These are phyloP conservation scores for Curvularia sp. DNA, from an alignment of 2,329 filamentous ascomycete species.

Conservation along the genomic window DNA sequence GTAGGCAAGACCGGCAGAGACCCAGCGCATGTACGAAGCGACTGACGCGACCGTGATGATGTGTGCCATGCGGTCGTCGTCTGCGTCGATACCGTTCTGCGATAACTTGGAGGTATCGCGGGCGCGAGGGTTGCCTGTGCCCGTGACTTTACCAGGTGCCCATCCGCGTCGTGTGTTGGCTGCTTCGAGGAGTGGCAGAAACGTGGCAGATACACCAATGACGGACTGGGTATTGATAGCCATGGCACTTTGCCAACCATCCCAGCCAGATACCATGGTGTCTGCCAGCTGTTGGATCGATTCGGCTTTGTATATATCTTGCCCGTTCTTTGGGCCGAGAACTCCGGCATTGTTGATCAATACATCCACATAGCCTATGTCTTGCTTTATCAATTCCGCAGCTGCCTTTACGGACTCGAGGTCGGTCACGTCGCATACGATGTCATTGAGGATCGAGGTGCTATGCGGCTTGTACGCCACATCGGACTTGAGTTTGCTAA, in stretches of 20 bases:
- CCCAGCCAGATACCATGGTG: slow-evolving; percentile 46
- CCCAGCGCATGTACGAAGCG: slow-evolving; percentile 50
- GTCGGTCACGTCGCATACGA: slow-evolving; percentile 55
- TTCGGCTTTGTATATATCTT: slow-evolving; percentile 52
- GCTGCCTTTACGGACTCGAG: slow-evolving; percentile 52
- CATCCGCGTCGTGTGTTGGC: slow-evolving; percentile 55
- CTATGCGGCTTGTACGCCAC: slow-evolving; percentile 38
- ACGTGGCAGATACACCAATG: slow-evolving; percentile 54
- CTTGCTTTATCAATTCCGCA: slow-evolving; percentile 52
- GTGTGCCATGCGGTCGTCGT: slow-evolving; percentile 54
- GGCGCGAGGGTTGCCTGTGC: slow-evolving; percentile 33
- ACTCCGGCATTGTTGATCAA: slow-evolving; percentile 62
- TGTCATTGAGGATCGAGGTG: slow-evolving; percentile 46
- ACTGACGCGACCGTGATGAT: slow-evolving; percentile 56
- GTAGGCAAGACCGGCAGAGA: slow-evolving; percentile 53
- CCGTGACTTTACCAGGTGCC: slow-evolving; percentile 43
- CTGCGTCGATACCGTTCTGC: slow-evolving; percentile 32
- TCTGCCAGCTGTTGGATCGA: slow-evolving; percentile 56
- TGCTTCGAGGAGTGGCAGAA: slow-evolving; percentile 55
- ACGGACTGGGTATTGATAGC: slow-evolving; percentile 57
- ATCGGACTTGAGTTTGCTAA: slow-evolving; percentile 39
- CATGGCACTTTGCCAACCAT: slow-evolving; percentile 48
- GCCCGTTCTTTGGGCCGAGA: slow-evolving; percentile 54
- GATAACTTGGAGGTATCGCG: slow-evolving; percentile 32
- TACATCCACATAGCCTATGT: slow-evolving; percentile 59